These are phyloP conservation scores for Fomitiporia mediterranea DNA, from an alignment of 1,284 basidiomycete species.

Conservation along the genomic window DNA sequence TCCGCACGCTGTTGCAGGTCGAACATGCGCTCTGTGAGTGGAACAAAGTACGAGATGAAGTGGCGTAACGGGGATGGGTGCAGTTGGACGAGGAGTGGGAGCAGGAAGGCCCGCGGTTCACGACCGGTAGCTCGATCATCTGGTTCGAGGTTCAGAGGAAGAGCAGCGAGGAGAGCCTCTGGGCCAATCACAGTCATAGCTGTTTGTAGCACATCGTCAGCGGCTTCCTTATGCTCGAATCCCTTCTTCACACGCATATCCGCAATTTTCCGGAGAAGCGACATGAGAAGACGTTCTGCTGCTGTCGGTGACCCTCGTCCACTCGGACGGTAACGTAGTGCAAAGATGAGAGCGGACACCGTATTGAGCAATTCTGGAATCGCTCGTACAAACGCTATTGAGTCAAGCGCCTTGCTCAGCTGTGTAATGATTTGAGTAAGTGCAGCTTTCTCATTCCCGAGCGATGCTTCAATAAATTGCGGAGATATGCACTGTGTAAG, in stretches of 20 bases:
- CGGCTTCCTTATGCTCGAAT: constrained; percentile 90
- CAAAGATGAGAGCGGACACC: constrained; percentile 49
- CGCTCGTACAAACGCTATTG: constrained; percentile 61
- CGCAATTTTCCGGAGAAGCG: constrained; percentile 72
- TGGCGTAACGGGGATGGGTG: constrained; percentile 81
- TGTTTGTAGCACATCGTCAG: constrained; percentile 75
- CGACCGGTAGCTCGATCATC: constrained; percentile 57
- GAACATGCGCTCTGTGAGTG: constrained; percentile 92
- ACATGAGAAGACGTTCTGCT: constrained; percentile 69
- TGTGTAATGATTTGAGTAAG: constrained; percentile 62
- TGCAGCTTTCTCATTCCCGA: constrained; percentile 48
- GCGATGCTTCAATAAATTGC: constrained; percentile 51
- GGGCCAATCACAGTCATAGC: constrained; percentile 90
- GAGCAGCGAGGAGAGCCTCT: constrained; percentile 63
- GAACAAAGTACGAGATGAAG: constrained; percentile 89
- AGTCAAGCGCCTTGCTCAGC: constrained; percentile 61
- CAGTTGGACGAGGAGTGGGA: constrained; percentile 83
- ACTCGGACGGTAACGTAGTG: constrained; percentile 38
- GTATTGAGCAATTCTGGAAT: constrained; percentile 71
- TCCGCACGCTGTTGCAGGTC: constrained; percentile 78
- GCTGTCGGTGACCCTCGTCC: constrained; percentile 46
- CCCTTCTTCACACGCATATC: constrained; percentile 73
- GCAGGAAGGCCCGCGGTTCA: constrained; percentile 84
- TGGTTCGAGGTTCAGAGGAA: constrained; percentile 88
- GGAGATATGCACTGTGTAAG: constrained; percentile 69